These are phyloP conservation scores for Carnegiea gigantea DNA, from an alignment of 179 eudicot genomes.

Conservation along the genomic window DNA sequence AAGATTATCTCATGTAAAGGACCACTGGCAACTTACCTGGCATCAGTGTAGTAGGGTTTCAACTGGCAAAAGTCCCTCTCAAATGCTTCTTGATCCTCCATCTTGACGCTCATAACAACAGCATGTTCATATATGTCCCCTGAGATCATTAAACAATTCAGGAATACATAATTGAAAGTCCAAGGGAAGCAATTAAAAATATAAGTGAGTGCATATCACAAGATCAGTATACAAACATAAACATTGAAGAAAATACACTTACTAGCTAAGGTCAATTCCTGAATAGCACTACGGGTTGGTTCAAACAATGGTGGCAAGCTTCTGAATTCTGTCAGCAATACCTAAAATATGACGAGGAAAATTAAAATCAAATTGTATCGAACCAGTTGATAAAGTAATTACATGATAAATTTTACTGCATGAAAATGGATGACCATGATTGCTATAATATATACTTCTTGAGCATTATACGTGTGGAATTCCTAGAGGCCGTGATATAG, in stretches of 20 bases:
- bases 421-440: too few relatives aligned
- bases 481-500: too few relatives aligned
- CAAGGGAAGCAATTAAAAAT: neutral
- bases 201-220: neutral
- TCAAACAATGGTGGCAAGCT: slow-evolving; percentile 88
- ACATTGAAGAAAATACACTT: slow-evolving; percentile 22
- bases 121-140: slow-evolving; percentile 97
- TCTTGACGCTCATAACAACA: slow-evolving; percentile 84
- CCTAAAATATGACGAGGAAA: slow-evolving; percentile 40
- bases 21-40: slow-evolving; percentile 40
- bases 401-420: too few relatives aligned
- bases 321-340: slow-evolving; percentile 60
- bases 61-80: slow-evolving; percentile 95
- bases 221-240: neutral
- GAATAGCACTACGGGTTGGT: slow-evolving; percentile 59
- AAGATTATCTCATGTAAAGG: too few relatives aligned
- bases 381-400: too few relatives aligned
- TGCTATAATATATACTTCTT: too few relatives aligned
- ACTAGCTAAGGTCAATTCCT: slow-evolving; percentile 86
- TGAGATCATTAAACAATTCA: slow-evolving; percentile 16
- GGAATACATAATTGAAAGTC: too few relatives aligned
- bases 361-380: neutral
- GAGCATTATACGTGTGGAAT: too few relatives aligned
- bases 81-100: slow-evolving; percentile 88
- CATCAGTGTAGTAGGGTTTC: slow-evolving; percentile 95